These are phyloP conservation scores for Xylariaceae sp. DNA, from an alignment of 2,329 filamentous ascomycete species.

Conservation along the genomic window DNA sequence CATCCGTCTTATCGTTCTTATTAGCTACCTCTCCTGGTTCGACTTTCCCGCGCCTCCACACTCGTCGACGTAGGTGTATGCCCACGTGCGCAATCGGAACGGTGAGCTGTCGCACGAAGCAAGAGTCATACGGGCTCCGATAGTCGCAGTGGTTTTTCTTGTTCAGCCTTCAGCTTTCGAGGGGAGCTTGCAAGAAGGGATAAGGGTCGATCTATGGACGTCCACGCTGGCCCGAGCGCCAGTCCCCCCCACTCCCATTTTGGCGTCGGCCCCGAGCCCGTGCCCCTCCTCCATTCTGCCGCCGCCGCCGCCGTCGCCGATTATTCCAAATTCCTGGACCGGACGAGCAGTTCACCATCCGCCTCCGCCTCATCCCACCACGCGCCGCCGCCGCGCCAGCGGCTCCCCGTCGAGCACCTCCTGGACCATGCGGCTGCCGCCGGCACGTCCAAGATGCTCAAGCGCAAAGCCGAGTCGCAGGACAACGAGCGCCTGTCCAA, in stretches of 20 bases:
- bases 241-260: too few species aligned
- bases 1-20: constrained; percentile 18
- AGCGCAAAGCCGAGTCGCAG: constrained; percentile 53
- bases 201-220: too few species aligned
- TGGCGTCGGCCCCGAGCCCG: too few species aligned
- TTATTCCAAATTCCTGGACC: too few species aligned
- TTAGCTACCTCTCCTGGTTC: constrained; percentile 1
- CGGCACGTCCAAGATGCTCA: constrained; percentile 31
- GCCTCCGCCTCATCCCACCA: constrained; percentile 8
- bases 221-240: constrained; percentile 16
- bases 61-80: too few species aligned
- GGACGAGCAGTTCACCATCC: constrained; percentile 7
- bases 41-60: not conserved
- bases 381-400: constrained; percentile 3
- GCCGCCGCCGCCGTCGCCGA: constrained; percentile 4
- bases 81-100: constrained; percentile 4
- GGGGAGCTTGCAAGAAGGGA: too few species aligned
- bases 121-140: constrained; percentile 10
- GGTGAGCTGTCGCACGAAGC: not conserved
- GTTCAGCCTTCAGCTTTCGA: too few species aligned
- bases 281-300: constrained; percentile 9
- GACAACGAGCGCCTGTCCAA: constrained; percentile 74
- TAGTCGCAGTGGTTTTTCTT: constrained; percentile 13
- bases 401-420: constrained; percentile 2
- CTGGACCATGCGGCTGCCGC: constrained; percentile 5